These are phyloP conservation scores for Malbranchea zuffiana DNA, from an alignment of 2,329 filamentous ascomycete genomes.

Conservation along the genomic window DNA sequence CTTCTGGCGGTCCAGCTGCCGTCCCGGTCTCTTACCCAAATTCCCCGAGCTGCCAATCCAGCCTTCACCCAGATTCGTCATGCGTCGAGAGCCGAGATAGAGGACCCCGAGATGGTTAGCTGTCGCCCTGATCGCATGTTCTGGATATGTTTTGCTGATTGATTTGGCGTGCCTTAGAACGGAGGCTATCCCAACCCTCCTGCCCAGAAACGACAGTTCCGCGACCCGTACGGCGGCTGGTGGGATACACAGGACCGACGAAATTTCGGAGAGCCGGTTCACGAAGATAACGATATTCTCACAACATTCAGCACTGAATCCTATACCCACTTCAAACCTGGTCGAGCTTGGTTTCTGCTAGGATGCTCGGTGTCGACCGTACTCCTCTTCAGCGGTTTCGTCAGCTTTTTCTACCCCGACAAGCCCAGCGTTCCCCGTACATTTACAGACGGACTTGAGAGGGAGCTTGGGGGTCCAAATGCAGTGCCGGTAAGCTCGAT, in stretches of 20 bases:
- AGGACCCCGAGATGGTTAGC: constrained; percentile 37
- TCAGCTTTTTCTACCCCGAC: constrained; percentile 63
- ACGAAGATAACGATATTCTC: constrained; percentile 91
- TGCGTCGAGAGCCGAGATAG: constrained; percentile 29
- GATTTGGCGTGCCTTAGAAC: constrained; percentile 28
- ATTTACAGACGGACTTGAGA: constrained; percentile 58
- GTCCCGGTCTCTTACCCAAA: constrained; percentile 27
- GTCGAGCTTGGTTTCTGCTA: constrained; percentile 58
- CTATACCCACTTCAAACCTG: constrained; percentile 71
- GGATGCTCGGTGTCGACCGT: constrained; percentile 55
- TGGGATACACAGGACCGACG: constrained; percentile 96
- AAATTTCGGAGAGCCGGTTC: constrained; percentile 91
- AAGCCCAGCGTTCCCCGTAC: constrained; percentile 57
- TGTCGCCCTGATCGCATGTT: too few relatives aligned
- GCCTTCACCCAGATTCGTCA: constrained; percentile 32
- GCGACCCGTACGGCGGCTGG: constrained; percentile 87
- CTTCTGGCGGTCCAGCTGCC: constrained; percentile 32
- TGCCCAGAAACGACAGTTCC: constrained; percentile 73
- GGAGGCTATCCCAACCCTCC: constrained; percentile 40
- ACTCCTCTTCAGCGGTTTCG: constrained; percentile 53
- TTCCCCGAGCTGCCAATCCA: constrained; percentile 20
- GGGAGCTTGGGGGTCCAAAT: constrained; percentile 61
- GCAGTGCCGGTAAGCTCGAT: constrained; percentile 51
- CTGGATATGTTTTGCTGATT: background rate
- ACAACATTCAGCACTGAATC: constrained; percentile 82